Evolutionary conservation across 345 rosid genomes (phyloP), one percentile per base, ranked within the genome.

Genomic region (Aquilaria sinensis): DNA sequence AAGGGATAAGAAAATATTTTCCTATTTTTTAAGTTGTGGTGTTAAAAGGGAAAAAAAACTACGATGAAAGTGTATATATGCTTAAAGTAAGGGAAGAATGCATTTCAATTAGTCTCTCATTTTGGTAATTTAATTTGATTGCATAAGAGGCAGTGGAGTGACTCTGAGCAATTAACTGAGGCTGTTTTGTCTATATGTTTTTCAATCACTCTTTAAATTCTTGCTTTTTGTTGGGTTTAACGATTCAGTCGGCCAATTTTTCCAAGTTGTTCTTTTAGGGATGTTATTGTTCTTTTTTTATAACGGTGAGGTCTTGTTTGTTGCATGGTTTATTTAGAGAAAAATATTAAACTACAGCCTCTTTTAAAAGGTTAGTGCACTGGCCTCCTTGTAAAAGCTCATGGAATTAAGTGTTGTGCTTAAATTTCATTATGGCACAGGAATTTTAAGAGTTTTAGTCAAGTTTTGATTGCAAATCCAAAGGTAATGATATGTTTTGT

Each of bases 311-410:
- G 96, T 61, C 95, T 89, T 51, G 59, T 87, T 4, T 89, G 87
- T 70, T 89, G 96, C 75, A 88, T 85, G 96, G 96, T 88, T 57
- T 87, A 85, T 69, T 72, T 91, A 62, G 96, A 90, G 84, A 81
- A 91, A 80, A 91, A 87, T 75, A 78, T 91, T 31, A 91, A 81
- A 65, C 68, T 94, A 75, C 72, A 83, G 73, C 94, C 99, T 75
- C 85, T 95, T 55, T n/a, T 87, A 30, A 91, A 95, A 73, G 94
- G 97, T 87, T 65, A 12, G 80, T 62, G 50, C 46, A 16, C 43
- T 60, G 7, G 10, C 29, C 23, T 34, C 57, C 61, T 31, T 43
- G 54, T 56, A 56, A 49, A 54, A 49, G 9, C 54, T 48, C 55
- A 47, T 34, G 12, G 9, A 37, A 33, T 31, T 32, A 48, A 7